Percentiles rank a stretch among this genome's conserved stretches.
phyloP scores from a whole-genome alignment of 2,329 filamentous ascomycete genomes.

The Ciborinia camelliae region DNA sequence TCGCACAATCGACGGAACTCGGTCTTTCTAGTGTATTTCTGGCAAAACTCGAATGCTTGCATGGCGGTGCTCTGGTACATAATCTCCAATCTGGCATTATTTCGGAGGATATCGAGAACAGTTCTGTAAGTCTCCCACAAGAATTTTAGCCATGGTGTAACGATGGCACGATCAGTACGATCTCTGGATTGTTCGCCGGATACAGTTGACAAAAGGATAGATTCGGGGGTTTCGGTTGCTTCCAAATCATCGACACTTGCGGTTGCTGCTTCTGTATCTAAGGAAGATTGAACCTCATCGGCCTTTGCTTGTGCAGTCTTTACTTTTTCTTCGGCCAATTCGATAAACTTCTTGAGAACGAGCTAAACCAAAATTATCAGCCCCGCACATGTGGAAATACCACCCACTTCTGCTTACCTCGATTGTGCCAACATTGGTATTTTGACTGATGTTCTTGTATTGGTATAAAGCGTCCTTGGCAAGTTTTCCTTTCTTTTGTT shows the following conservation, averaged over 20 bases:
- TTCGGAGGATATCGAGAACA: constrained; percentile 96
- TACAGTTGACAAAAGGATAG: constrained; percentile 93
- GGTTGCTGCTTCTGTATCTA: constrained; percentile 70
- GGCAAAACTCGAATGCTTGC: constrained; percentile 98
- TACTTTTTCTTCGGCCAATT: constrained; percentile 93
- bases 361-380: constrained; percentile 48
- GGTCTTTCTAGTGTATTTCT: constrained; percentile 97
- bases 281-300: constrained; percentile 84
- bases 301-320: constrained; percentile 94
- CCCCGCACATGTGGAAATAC: constrained; percentile 7
- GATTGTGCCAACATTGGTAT: constrained; percentile 97
- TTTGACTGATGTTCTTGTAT: constrained; percentile 99
- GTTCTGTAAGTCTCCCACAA: constrained; percentile 99
- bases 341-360: constrained; percentile 96
- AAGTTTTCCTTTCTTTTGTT: constrained; percentile 95
- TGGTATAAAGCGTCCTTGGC: constrained; percentile 99
- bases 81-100: constrained; percentile 94
- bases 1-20: constrained; percentile 98
- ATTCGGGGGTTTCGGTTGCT: constrained; percentile 95
- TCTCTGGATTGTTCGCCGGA: constrained; percentile 97
- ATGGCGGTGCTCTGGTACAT: constrained; percentile 98
- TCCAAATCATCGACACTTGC: constrained; percentile 90
- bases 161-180: constrained; percentile 94
- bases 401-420: constrained; percentile 58
- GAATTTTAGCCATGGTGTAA: constrained; percentile 99